Evolutionary conservation across 148 eudicot species (phyloP).

Genomic region (Persicaria maculosa): DNA sequence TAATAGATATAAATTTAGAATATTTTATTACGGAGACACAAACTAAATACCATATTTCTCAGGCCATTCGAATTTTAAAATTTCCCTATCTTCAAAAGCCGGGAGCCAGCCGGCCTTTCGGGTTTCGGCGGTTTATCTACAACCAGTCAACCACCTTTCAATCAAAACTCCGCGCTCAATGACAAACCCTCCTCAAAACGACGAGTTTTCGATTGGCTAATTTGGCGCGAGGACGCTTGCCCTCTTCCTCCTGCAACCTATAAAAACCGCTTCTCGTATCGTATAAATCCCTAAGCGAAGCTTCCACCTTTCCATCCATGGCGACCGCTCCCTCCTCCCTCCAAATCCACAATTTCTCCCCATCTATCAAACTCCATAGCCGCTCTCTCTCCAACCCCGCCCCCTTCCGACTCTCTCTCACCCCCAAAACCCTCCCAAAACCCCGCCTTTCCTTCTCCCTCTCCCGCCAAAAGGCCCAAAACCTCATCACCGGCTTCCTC

Average conservation of each 20-base stretch:
- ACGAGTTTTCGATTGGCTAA: neutral
- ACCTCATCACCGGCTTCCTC: conserved; percentile 20
- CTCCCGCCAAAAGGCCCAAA: conserved; percentile 26
- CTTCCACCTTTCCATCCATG: conserved; percentile 3
- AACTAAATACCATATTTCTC: too few species aligned
- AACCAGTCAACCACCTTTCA: neutral
- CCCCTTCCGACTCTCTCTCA: neutral
- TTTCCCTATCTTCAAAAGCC: too few species aligned
- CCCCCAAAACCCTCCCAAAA: conserved; percentile 1
- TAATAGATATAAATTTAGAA: too few species aligned
- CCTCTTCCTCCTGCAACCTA: neutral
- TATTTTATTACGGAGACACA: too few species aligned
- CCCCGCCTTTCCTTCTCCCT: neutral
- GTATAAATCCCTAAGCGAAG: neutral
- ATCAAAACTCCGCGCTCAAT: neutral
- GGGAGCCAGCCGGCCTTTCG: too few species aligned
- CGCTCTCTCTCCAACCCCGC: neutral
- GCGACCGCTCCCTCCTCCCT: neutral
- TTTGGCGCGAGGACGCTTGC: neutral
- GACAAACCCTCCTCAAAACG: neutral
- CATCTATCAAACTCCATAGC: neutral
- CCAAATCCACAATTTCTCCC: neutral
- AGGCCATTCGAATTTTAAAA: too few species aligned
- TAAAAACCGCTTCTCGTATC: too few species aligned
- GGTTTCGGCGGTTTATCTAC: neutral